A percentile compares a stretch with the other conserved stretches of the same genome.
phyloP scores from a whole-genome alignment of 352 stramenopile species.

The Phytopythium sindhum region DNA sequence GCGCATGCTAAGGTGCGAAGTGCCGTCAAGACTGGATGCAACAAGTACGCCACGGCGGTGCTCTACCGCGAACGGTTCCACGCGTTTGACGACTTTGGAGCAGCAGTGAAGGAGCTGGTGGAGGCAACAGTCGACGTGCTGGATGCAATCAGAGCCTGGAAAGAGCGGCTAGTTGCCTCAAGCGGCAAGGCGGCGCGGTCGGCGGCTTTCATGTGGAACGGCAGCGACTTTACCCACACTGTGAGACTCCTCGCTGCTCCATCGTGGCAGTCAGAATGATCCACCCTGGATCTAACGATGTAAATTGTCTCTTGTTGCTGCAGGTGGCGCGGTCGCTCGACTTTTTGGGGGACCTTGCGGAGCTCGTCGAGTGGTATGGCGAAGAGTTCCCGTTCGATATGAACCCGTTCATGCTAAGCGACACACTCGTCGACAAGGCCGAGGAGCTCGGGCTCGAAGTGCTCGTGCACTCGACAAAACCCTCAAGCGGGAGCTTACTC shows the following conservation, averaged over 20 bases:
- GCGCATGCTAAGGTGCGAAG: slow-evolving; percentile 15
- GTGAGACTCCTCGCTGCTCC: slow-evolving; percentile 10
- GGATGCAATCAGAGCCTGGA: slow-evolving; percentile 40
- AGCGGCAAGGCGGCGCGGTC: background rate
- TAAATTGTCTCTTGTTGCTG: background rate
- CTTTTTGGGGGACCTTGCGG: slow-evolving; percentile 25
- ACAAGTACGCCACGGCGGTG: slow-evolving; percentile 32
- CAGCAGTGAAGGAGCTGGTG: slow-evolving; percentile 27
- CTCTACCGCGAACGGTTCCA: slow-evolving; percentile 62
- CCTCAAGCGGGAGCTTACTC: slow-evolving; percentile 19
- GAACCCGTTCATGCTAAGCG: slow-evolving; percentile 60
- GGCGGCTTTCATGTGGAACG: slow-evolving; percentile 53
- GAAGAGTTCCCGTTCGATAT: slow-evolving; percentile 67
- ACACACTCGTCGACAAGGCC: slow-evolving; percentile 46
- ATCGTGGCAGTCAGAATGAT: background rate
- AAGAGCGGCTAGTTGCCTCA: slow-evolving; percentile 3
- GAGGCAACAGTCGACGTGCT: slow-evolving; percentile 28
- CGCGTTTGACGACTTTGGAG: slow-evolving; percentile 50
- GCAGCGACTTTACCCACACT: slow-evolving; percentile 36
- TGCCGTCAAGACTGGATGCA: slow-evolving; percentile 13
- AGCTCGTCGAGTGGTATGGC: slow-evolving; percentile 64
- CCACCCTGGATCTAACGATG: background rate
- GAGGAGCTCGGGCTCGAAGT: slow-evolving; percentile 26
- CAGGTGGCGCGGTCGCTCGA: slow-evolving; percentile 55
- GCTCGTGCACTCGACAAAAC: slow-evolving; percentile 1